Base-by-base conservation (phyloP, 768 basidiomycete species). In the Russula virescens region DNA sequence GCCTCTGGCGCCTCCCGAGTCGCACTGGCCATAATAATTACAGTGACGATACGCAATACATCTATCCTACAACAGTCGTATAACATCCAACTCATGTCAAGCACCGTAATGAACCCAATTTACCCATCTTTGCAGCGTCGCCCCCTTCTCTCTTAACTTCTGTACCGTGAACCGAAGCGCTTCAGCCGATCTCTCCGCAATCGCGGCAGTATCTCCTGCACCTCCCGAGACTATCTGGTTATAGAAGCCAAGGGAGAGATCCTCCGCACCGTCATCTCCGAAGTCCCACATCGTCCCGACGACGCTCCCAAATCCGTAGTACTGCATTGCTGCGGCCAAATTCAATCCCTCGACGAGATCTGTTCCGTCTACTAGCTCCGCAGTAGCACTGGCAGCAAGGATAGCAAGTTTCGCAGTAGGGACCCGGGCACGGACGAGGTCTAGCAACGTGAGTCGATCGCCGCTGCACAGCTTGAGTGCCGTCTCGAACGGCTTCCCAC, bases 211-310 rank as follows among this genome's bases (percentile, higher is more conserved):
- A 26, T 21, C 35, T 1, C 34, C 38, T 2, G 13, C 55, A 5
- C 28, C 40, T 0, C 38, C 19, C 5, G 53, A 31, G n/a, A 61
- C 16, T 35, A 58, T 46, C 13, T 31, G 13, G 10, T 16, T 38
- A 26, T 65, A 65, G 26, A 65, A 62, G 19, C 10, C 18, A 26
- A 34, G 13, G 5, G 60, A 56, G 10, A 67, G 18, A 7, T 47
- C 31, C n/a, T n/a, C n/a, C 28, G 55, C 65, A 16, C 62, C 66
- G 8, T 2, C n/a, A 18, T 68, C 65, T 6, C 9, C 46, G 45
- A 68, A 56, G 2, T 26, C 54, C 66, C 66, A 67, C 59, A 65
- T 58, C 11, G 66, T 59, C 5, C 59, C 66, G n/a, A 67, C 57
- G 26, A 66, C 56, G 45, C 65, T 58, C 1, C 60, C 28, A 43